These are phyloP conservation scores for Ceratocystis lukuohia DNA, from an alignment of 2,329 filamentous ascomycete genomes.

Conservation along the genomic window DNA sequence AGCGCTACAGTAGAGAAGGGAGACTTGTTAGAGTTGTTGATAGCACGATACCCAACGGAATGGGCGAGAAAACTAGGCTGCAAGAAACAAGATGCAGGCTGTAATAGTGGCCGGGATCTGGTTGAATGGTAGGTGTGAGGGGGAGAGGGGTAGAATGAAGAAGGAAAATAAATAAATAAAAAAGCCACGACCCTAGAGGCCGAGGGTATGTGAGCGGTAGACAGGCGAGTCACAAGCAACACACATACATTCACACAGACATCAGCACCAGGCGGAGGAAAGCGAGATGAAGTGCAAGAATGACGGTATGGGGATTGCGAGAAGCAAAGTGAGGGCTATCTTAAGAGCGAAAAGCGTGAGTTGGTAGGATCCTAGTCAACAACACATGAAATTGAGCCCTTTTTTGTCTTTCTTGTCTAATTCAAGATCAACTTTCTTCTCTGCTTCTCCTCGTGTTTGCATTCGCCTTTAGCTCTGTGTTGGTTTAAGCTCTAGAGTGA, in stretches of 20 bases:
- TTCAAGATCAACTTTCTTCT: not conserved
- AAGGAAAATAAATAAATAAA: not conserved
- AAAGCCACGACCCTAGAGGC: not conserved
- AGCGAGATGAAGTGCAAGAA: not conserved
- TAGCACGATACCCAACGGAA: too few relatives aligned
- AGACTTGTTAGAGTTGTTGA: not conserved
- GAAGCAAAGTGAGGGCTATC: not conserved
- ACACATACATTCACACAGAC: not conserved
- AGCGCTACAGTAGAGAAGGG: not conserved
- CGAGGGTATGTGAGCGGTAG: not conserved
- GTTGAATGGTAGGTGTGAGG: too few relatives aligned
- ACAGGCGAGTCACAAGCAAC: not conserved
- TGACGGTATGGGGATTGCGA: slow-evolving; percentile 4
- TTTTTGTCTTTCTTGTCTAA: not conserved
- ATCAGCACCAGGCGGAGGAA: not conserved
- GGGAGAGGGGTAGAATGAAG: not conserved
- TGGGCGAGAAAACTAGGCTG: too few relatives aligned
- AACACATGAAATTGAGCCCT: not conserved
- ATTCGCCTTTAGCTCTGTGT: not conserved
- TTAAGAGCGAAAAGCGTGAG: too few relatives aligned
- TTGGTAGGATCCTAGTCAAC: not conserved
- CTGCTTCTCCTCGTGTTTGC: not conserved
- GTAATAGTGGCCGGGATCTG: too few relatives aligned
- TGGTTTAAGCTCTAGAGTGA: not conserved
- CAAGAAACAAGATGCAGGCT: too few relatives aligned